Base-by-base conservation (phyloP, 306 rosid species). In the Inga leiocalycina region DNA sequence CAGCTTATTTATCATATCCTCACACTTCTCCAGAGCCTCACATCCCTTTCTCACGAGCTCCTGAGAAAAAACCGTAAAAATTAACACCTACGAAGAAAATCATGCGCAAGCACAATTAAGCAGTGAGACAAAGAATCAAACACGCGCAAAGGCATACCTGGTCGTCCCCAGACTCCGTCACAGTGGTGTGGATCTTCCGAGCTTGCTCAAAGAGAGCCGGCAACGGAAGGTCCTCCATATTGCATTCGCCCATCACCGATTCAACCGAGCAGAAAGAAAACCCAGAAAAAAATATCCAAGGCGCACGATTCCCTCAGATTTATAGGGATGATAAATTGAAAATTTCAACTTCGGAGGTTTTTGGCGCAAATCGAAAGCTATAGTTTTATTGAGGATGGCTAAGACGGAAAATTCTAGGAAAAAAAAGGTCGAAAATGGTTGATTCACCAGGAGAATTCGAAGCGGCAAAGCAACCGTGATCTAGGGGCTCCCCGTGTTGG, bases 181-280 rank as follows among this genome's bases (percentile, higher is more conserved):
- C 97, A 20, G 85, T 61, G 7, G 80, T 34, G 85, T 92, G 97
- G 87, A 96, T 93, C 92, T 90, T 94, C 80, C 89, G 92, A 27
- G 97, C 93, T 87, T 81, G 92, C 45, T 96, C 99, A 80, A 92
- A 96, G 35, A 96, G 84, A 46, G 93, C 88, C 10, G 99, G 91
- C 41, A 96, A 80, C 54, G 98, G 87, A 82, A 96, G 54, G 44
- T 94, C 97, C 82, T 90, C 98, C 87, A 90, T 88, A 41, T 37
- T 85, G 51, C 71, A 61, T 37, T 86, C 93, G 45, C 89, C 89
- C 89, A 86, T 76, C 14, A 57, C 24, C 17, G 61, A 79, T 54
- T 32, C 17, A 22, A n/a, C 20, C 51, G 4, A 44, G 76, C 22
- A 70, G 56, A 54, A 12, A 44, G 35, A 43, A 45, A 34, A 41